phyloP scores from a whole-genome alignment of 106 monocot species.

The Agapanthus africanus region DNA sequence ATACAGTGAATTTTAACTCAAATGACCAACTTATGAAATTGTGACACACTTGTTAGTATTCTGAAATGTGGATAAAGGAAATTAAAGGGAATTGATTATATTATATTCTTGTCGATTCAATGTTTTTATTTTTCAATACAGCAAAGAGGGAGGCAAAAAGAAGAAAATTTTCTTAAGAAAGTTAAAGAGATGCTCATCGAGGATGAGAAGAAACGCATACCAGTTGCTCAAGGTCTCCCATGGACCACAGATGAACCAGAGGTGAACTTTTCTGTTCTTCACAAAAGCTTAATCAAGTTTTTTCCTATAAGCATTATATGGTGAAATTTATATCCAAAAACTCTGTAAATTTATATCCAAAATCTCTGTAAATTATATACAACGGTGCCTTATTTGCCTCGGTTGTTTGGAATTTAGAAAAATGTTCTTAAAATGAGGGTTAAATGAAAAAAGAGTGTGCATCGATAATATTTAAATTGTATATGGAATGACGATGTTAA shows the following conservation, averaged over 20 bases:
- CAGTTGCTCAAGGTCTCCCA: slow-evolving; percentile 85
- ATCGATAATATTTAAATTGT: too few species aligned
- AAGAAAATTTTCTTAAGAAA: slow-evolving; percentile 67
- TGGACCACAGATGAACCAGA: slow-evolving; percentile 94
- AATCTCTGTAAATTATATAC: too few species aligned
- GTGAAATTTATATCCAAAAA: too few species aligned
- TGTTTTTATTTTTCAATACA: slow-evolving; percentile 13
- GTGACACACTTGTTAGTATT: neutral
- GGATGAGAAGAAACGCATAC: slow-evolving; percentile 72
- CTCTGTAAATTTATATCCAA: too few species aligned
- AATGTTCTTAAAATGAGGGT: too few species aligned
- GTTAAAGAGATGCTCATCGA: slow-evolving; percentile 70
- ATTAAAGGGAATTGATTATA: neutral
- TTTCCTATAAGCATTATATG: too few species aligned
- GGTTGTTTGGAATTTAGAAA: too few species aligned
- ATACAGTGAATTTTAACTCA: neutral
- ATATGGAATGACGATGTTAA: too few species aligned
- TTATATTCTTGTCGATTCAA: neutral
- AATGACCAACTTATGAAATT: neutral
- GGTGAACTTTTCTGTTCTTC: too few species aligned
- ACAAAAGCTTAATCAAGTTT: too few species aligned
- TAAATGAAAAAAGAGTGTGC: too few species aligned
- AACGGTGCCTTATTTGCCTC: too few species aligned
- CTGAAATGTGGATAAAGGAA: neutral
- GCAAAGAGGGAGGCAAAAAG: slow-evolving; percentile 91